Percentiles rank a stretch among this genome's conserved stretches.
Evolutionary conservation across 495 filamentous ascomycete species (phyloP).

Genomic region (Daldinia childiae): DNA sequence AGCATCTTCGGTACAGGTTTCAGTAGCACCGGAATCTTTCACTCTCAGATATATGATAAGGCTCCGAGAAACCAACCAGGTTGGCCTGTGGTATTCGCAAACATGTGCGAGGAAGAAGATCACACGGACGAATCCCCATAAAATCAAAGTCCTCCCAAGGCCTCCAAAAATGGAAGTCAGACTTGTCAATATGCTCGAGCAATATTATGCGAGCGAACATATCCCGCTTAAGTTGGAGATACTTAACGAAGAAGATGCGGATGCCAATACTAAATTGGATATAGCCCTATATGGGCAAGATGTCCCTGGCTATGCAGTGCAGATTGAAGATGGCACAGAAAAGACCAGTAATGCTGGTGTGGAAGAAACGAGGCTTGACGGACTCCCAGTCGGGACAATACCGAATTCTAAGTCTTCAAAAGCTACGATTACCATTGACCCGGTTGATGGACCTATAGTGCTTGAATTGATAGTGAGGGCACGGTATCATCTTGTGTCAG

Average conservation of each 20-base stretch:
- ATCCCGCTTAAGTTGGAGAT: slow-evolving; percentile 74
- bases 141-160: slow-evolving; percentile 79
- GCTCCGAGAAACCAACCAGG: slow-evolving; percentile 55
- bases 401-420: slow-evolving; percentile 56
- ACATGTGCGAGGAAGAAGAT: slow-evolving; percentile 58
- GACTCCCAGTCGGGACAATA: slow-evolving; percentile 56
- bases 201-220: slow-evolving; percentile 85
- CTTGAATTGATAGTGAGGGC: slow-evolving; percentile 77
- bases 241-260: slow-evolving; percentile 84
- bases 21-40: slow-evolving; percentile 71
- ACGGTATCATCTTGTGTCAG: slow-evolving; percentile 79
- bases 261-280: slow-evolving; percentile 74
- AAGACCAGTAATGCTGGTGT: slow-evolving; percentile 36
- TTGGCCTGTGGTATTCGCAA: slow-evolving; percentile 66
- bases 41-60: slow-evolving; percentile 71
- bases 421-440: slow-evolving; percentile 58
- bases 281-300: slow-evolving; percentile 71
- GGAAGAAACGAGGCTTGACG: slow-evolving; percentile 50
- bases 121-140: slow-evolving; percentile 57
- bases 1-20: slow-evolving; percentile 70
- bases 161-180: slow-evolving; percentile 89
- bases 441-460: slow-evolving; percentile 62
- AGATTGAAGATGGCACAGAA: slow-evolving; percentile 47
- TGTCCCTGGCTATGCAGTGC: slow-evolving; percentile 58
- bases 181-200: slow-evolving; percentile 65